Evolutionary conservation across 331 rosid genomes (phyloP), one percentile per base, ranked within the genome.

Genomic region (Pyrus hybrid): DNA sequence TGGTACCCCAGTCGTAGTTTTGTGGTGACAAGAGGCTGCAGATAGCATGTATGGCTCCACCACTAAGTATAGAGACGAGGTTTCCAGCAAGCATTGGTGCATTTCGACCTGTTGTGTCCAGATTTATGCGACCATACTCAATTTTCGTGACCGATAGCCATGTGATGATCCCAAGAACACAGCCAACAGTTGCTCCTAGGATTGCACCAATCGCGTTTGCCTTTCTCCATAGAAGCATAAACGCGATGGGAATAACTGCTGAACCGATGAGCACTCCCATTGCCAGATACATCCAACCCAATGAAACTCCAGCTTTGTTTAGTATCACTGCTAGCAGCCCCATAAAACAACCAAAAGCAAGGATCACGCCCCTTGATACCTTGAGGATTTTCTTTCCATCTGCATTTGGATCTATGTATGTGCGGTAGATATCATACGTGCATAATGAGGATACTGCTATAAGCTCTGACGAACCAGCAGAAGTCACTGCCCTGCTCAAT

Each of bases 71-170:
- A 7, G 98, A 91, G 53, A 93, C 96, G 45, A 93, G 90, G 81
- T 93, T 93, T 75, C 98, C 98, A 14, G 88, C 93, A 33, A 93
- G 97, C 98, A 93, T 93, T 21, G 98, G 98, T 1, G 97, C 97
- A 73, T 93, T 93, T 67, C 89, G 75, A 16, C 98, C 98, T 2
- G 93, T 93, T 58, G 98, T 91, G 45, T 87, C 86, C 20, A 93
- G 97, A 68, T 81, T 87, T 81, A 93, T 78, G 56, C 22, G 63
- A 16, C 98, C 97, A 76, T 93, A 93, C 76, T 88, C 85, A 17
- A 86, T 71, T 63, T 83, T 84, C 9, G 97, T 69, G 58, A 88
- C 97, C 22, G 87, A 85, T 60, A 93, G 23, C 98, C 98, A 93
- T 30, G 96, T 84, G 82, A 83, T 80, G 49, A 89, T 80, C 68